These are phyloP conservation scores for Cystofilobasidium macerans DNA, from an alignment of 768 basidiomycete genomes.

Conservation along the genomic window DNA sequence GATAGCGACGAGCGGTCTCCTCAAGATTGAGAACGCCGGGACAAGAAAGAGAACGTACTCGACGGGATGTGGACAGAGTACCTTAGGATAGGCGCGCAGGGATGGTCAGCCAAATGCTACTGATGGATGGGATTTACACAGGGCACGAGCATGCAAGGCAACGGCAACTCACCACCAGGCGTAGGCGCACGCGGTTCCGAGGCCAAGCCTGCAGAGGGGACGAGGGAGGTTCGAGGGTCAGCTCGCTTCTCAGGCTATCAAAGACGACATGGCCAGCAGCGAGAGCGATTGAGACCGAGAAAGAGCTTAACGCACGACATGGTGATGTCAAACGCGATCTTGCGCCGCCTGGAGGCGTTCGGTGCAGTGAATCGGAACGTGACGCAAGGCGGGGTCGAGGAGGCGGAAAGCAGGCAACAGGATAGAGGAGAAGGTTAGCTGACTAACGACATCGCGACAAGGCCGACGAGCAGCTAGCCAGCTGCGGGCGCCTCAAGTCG, in stretches of 20 bases:
- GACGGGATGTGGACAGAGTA: slow-evolving; percentile 1
- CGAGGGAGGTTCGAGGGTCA: background rate
- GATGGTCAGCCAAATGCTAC: no score
- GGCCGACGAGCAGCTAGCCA: no score
- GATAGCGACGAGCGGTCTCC: no score
- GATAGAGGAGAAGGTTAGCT: no score
- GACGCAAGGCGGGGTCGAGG: background rate
- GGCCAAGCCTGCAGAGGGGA: background rate
- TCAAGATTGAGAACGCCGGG: background rate
- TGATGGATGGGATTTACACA: background rate
- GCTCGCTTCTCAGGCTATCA: background rate
- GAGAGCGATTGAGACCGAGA: background rate
- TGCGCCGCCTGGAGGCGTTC: background rate
- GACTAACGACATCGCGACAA: no score
- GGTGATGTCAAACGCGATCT: slow-evolving; percentile 7
- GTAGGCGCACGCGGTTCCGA: background rate
- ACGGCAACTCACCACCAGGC: slow-evolving; percentile 1
- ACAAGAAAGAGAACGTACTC: background rate
- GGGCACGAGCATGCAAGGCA: background rate
- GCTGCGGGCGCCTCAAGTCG: no score
- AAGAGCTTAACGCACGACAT: background rate
- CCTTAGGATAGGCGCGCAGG: background rate
- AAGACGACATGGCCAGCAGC: background rate
- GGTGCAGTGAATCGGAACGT: background rate
- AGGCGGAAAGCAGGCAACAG: background rate